phyloP scores from a whole-genome alignment of 2,329 filamentous ascomycete species.

The Apiospora kogelbergensis region DNA sequence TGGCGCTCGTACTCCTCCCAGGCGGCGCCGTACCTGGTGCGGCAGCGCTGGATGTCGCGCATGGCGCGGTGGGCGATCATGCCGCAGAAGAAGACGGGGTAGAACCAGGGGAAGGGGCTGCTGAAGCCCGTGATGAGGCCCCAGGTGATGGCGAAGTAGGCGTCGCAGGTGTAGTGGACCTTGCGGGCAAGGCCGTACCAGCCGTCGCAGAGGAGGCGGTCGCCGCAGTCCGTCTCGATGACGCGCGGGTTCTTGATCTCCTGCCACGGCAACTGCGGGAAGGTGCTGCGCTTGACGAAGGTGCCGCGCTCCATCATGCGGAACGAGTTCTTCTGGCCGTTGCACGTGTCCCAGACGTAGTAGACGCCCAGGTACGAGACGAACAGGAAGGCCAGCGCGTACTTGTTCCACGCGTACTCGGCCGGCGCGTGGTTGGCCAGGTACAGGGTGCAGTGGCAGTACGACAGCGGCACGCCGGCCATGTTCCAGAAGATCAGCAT shows the following conservation, averaged over 20 bases:
- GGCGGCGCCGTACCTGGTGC: constrained; percentile 75
- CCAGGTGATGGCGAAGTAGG: constrained; percentile 50
- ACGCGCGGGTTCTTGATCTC: constrained; percentile 77
- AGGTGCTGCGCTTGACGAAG: constrained; percentile 69
- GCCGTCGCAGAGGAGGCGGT: constrained; percentile 78
- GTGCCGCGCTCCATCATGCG: constrained; percentile 76
- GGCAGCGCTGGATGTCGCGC: constrained; percentile 75
- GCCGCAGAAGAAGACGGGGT: constrained; percentile 74
- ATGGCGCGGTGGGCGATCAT: constrained; percentile 81
- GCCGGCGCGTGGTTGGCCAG: constrained; percentile 80
- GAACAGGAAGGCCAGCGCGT: constrained; percentile 64
- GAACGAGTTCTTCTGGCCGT: constrained; percentile 93
- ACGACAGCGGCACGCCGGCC: constrained; percentile 84
- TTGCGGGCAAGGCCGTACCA: constrained; percentile 79
- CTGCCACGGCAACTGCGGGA: constrained; percentile 90
- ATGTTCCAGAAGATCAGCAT: constrained; percentile 99
- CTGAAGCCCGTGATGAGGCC: constrained; percentile 52
- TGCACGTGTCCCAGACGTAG: constrained; percentile 90
- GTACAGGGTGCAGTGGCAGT: constrained; percentile 92
- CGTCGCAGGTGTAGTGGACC: constrained; percentile 51
- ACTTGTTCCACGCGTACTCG: constrained; percentile 75
- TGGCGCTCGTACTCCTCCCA: constrained; percentile 79
- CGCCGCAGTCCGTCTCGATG: constrained; percentile 71
- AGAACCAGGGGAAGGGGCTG: constrained; percentile 88
- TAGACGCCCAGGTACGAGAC: constrained; percentile 78